Conservation (phyloP, 768 basidiomycete species). For the Leccinum truebloodii region DNA sequence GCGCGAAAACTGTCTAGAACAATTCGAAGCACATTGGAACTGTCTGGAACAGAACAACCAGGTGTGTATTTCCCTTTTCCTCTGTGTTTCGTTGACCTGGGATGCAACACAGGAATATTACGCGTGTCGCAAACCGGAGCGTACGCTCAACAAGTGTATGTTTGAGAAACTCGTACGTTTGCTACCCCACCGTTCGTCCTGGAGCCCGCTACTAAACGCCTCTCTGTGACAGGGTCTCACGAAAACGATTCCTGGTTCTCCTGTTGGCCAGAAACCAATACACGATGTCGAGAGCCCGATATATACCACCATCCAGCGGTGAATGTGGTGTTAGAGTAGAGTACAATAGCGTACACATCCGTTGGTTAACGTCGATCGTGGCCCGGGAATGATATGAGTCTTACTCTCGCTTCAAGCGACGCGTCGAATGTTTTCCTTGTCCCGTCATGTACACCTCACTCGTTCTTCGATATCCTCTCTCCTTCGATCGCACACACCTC, state of each 20-base stretch:
- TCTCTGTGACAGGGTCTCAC: slow-evolving; percentile 67
- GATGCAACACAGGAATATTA: slow-evolving; percentile 69
- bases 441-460: slow-evolving; percentile 26
- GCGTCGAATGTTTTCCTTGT: slow-evolving; percentile 30
- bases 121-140: slow-evolving; percentile 86
- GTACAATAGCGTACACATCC: slow-evolving; percentile 2
- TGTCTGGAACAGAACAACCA: slow-evolving; percentile 96
- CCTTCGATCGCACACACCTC: neutral
- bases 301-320: slow-evolving; percentile 85
- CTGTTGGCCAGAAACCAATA: slow-evolving; percentile 77
- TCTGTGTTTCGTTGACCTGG: neutral
- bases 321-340: slow-evolving; percentile 28
- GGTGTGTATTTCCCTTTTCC: slow-evolving; percentile 42
- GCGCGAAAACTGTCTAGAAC: slow-evolving; percentile 83
- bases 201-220: neutral
- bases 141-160: slow-evolving; percentile 88
- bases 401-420: too few relatives aligned
- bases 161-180: slow-evolving; percentile 91
- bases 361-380: too few relatives aligned
- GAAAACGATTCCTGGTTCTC: slow-evolving; percentile 89
- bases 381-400: too few relatives aligned
- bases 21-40: slow-evolving; percentile 91
- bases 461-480: neutral
- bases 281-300: slow-evolving; percentile 89
- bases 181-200: neutral